Base-by-base conservation (phyloP, 1,139 yeast species). In the Pneumocystis murina region DNA sequence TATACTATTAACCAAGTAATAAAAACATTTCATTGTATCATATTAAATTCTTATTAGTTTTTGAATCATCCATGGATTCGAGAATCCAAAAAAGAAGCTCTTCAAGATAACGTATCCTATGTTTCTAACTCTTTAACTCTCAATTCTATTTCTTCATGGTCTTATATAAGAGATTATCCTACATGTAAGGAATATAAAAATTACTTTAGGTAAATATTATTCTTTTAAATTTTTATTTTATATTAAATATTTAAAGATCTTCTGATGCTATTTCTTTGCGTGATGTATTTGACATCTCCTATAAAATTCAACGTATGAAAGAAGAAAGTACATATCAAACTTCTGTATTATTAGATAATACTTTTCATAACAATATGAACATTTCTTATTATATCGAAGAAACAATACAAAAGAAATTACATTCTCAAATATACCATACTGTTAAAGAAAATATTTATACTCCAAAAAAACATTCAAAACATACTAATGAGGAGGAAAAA, bases 251-350 rank as follows among this genome's bases (percentile, higher is more conserved):
- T 39, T 63, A 61, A 68, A 86, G 85, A 70, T 85, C 96, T 0
- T 97, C 97, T 4, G 96, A 94, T 6, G 94, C 94, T 0, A 88
- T 86, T 64, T 95, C 95, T 0, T 81, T 92, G 78, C 85, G 90
- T 70, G 98, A 92, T 71, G 97, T 96, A 10, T 91, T 91, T 75
- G 98, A 92, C 72, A 87, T 92, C 17, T 86, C 96, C 24, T 85
- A 94, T 65, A 97, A 97, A 0, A 95, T 92, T 8, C 96, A 90
- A 72, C 84, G 98, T 74, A 83, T 84, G 79, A 96, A 91, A 57
- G 96, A 88, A 75, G 97, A 89, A 71, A 85, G 85, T 30, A 81
- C 83, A 1, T 75, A 84, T 24, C 36, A 59, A 48, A 61, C 20
- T 5, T 16, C 55, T 12, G 3, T 24, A 6, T 12, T 48, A 10